A percentile compares a stretch with the other conserved stretches of the same genome.
Evolutionary conservation across 192 early-diverging fungal genomes (phyloP).

Genomic region (Nowakowskiella sp.): DNA sequence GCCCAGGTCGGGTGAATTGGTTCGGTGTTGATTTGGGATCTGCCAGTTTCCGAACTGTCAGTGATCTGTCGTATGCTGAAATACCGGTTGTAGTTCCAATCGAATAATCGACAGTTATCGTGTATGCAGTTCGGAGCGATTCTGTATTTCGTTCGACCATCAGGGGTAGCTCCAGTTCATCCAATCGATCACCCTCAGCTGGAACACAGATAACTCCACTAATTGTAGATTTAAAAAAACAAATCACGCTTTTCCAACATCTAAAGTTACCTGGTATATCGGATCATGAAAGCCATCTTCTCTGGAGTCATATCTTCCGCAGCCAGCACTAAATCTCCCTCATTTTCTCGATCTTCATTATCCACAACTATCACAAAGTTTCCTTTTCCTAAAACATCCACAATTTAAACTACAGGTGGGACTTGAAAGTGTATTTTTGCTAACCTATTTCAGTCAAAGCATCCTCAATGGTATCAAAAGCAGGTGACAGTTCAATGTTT

Average conservation of each 20-base stretch:
- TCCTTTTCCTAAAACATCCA: constrained; percentile 63
- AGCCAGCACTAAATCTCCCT: constrained; percentile 96
- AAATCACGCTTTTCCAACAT: neutral
- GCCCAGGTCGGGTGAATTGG: constrained; percentile 85
- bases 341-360: constrained; percentile 98
- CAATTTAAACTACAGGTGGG: constrained; percentile 3
- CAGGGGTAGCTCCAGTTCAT: constrained; percentile 78
- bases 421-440: constrained; percentile 1
- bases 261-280: constrained; percentile 70
- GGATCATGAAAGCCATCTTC: constrained; percentile 92
- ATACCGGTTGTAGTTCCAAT: constrained; percentile 88
- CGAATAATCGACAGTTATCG: constrained; percentile 78
- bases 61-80: constrained; percentile 81
- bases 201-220: constrained; percentile 92
- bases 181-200: constrained; percentile 65
- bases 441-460: constrained; percentile 59
- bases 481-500: neutral
- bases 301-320: constrained; percentile 88
- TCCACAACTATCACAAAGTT: constrained; percentile 90
- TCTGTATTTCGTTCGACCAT: constrained; percentile 92
- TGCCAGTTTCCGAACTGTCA: constrained; percentile 70
- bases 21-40: constrained; percentile 48
- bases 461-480: constrained; percentile 60
- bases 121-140: constrained; percentile 88
- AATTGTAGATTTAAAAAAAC: constrained; percentile 2